A percentile compares a stretch with the other conserved stretches of the same genome.
Conservation (phyloP, 108 stramenopile species). For the Aurantiochytrium sp. region DNA sequence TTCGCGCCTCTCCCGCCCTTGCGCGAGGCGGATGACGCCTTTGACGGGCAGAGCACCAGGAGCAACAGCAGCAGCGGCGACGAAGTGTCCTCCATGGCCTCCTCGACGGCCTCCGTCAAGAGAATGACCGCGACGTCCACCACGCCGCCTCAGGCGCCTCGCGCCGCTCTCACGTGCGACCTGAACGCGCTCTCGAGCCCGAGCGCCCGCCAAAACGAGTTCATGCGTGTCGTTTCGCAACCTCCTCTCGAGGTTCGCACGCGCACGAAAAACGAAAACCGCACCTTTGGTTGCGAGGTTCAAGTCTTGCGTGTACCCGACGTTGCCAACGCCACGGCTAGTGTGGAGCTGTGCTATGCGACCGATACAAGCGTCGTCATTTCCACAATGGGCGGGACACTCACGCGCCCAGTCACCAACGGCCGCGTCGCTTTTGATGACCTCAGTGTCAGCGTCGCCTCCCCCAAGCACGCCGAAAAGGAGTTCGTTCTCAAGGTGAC, state of each 20-base stretch:
- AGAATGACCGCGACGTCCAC: background rate
- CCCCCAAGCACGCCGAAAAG: constrained; percentile 9
- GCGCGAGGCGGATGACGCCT: too few relatives aligned
- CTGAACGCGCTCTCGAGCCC: background rate
- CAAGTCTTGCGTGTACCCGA: background rate
- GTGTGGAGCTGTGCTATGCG: constrained; percentile 14
- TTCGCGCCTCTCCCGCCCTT: background rate
- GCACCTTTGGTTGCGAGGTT: background rate
- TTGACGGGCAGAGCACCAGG: too few relatives aligned
- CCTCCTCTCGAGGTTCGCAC: background rate
- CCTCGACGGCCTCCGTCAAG: background rate
- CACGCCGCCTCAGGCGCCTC: background rate
- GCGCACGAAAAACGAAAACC: constrained; percentile 7
- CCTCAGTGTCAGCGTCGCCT: constrained; percentile 9
- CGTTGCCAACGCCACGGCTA: background rate
- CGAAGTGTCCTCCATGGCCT: background rate
- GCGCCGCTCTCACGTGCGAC: background rate
- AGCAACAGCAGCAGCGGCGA: too few relatives aligned
- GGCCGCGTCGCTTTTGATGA: background rate
- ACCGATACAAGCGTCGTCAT: background rate
- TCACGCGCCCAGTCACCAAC: background rate
- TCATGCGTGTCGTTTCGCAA: background rate
- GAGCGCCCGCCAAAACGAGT: background rate
- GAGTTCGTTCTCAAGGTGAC: background rate
- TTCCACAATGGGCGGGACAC: background rate